Conservation (phyloP, 179 eudicot genomes). For the Beta corolliflora region DNA sequence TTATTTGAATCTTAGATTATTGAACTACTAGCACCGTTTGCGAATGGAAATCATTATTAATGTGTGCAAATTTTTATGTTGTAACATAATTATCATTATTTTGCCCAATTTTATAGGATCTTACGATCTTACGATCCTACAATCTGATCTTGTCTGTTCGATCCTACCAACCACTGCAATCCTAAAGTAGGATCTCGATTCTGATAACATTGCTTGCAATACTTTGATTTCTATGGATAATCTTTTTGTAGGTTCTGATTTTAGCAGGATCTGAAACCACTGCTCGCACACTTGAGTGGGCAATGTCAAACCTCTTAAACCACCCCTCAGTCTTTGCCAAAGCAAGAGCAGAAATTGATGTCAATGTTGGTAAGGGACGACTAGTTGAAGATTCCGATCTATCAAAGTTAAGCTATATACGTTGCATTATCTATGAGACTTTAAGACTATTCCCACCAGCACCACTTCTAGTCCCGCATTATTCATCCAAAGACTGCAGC, state of each 20-base stretch:
- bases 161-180: too few relatives aligned
- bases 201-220: too few relatives aligned
- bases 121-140: too few relatives aligned
- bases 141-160: too few relatives aligned
- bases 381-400: constrained; percentile 5
- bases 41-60: too few relatives aligned
- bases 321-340: neutral
- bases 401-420: neutral
- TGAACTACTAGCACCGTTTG: too few relatives aligned
- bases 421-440: constrained; percentile 4
- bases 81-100: too few relatives aligned
- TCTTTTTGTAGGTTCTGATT: neutral
- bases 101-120: too few relatives aligned
- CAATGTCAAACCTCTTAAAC: constrained; percentile 12
- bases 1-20: too few relatives aligned
- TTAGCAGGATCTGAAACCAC: constrained; percentile 4
- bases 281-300: constrained; percentile 11
- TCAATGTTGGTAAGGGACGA: neutral
- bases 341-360: constrained; percentile 7
- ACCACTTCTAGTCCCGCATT: constrained; percentile 17
- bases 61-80: too few relatives aligned
- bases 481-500: constrained; percentile 3
- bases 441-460: constrained; percentile 13
- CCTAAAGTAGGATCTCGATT: too few relatives aligned
- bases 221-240: too few relatives aligned